Conservation (phyloP, 2,329 filamentous ascomycete species). For the Didymella exigua region DNA sequence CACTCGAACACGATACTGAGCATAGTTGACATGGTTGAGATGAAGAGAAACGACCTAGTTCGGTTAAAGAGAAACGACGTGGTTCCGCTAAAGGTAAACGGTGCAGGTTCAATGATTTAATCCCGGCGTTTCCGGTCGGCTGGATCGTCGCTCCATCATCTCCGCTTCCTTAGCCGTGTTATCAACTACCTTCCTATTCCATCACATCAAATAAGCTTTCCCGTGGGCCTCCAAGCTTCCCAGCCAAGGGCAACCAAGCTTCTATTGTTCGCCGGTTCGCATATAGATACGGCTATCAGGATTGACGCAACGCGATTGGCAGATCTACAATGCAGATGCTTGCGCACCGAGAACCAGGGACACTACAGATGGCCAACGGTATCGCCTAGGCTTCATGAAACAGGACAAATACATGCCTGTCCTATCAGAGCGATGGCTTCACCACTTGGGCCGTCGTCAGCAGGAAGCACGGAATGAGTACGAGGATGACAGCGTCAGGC, state of each 20-base stretch:
- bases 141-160: background rate
- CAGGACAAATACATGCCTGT: constrained; percentile 4
- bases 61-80: too few species aligned
- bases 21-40: too few species aligned
- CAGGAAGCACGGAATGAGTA: background rate
- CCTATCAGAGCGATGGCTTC: background rate
- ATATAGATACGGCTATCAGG: background rate
- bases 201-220: constrained; percentile 7
- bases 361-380: background rate
- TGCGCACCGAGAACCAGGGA: background rate
- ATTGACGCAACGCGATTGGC: background rate
- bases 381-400: constrained; percentile 6
- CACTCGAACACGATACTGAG: too few species aligned
- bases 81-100: too few species aligned
- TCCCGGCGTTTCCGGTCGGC: background rate
- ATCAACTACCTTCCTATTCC: constrained; percentile 9
- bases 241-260: constrained; percentile 12
- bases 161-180: constrained; percentile 2
- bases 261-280: background rate
- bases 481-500: background rate
- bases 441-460: background rate
- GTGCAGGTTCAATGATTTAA: too few species aligned
- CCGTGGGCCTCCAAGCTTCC: background rate
- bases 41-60: too few species aligned
- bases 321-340: background rate